A percentile compares a stretch with the other conserved stretches of the same genome.
Evolutionary conservation across 2,329 filamentous ascomycete species (phyloP).

Genomic region (Ascosphaera acerosa): DNA sequence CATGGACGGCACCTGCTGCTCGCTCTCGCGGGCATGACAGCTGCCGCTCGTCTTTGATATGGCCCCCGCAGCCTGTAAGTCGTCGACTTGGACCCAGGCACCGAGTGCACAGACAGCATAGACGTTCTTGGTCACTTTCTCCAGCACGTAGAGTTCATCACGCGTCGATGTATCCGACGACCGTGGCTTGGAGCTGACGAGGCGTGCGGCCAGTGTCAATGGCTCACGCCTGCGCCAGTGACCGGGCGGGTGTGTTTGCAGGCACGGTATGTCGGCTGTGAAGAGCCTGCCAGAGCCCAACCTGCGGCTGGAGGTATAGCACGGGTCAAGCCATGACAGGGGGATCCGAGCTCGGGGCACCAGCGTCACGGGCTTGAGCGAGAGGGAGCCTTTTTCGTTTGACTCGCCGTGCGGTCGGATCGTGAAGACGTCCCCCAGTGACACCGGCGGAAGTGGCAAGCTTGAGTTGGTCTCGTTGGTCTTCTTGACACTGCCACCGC

Average conservation of each 20-base stretch:
- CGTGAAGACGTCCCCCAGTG: not conserved
- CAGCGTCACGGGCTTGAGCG: slow-evolving; percentile 13
- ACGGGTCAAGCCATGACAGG: slow-evolving; percentile 16
- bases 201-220: slow-evolving; percentile 12
- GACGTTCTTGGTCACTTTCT: slow-evolving; percentile 15
- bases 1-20: slow-evolving; percentile 2
- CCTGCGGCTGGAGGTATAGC: slow-evolving; percentile 8
- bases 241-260: slow-evolving; percentile 11
- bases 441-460: slow-evolving; percentile 1
- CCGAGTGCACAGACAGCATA: slow-evolving; percentile 17
- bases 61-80: slow-evolving; percentile 14
- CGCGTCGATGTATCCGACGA: slow-evolving; percentile 2
- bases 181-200: too few relatives aligned
- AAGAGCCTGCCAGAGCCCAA: slow-evolving; percentile 15
- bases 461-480: too few relatives aligned
- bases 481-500: too few relatives aligned
- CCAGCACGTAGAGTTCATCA: slow-evolving; percentile 15
- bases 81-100: slow-evolving; percentile 13
- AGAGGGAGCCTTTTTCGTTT: slow-evolving; percentile 12
- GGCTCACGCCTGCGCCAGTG: slow-evolving; percentile 6
- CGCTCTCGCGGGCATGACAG: slow-evolving; percentile 1
- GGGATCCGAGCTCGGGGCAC: slow-evolving; percentile 15
- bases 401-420: slow-evolving; percentile 14
- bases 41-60: slow-evolving; percentile 9
- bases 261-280: slow-evolving; percentile 13